Base-by-base conservation (phyloP, 78 protist genomes). In the Dictyostelium citrinum region DNA sequence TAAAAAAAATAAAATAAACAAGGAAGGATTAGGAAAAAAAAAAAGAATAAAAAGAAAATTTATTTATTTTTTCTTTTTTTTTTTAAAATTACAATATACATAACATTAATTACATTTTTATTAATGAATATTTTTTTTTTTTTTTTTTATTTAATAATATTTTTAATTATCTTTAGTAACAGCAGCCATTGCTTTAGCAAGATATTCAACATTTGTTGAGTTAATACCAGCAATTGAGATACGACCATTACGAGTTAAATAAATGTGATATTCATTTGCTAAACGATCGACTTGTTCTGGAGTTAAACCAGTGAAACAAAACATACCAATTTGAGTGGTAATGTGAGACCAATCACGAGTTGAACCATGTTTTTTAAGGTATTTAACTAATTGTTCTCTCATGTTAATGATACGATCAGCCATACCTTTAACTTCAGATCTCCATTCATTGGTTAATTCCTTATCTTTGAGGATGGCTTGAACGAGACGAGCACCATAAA, bases 321-420 rank as follows among this genome's bases (percentile, higher is more conserved):
- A 99, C 99, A 99, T 99, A 81, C 99, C 99, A 45, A 95, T 96
- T 96, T 99, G 99, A 33, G 93, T 60, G 58, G 96, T 83, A 46
- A 99, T 97, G 96, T 99, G 99, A 31, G n/a, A 2, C 99, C 99
- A 99, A 61, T 77, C 95, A 4, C 43, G 83, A 11, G 96, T 93
- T 33, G 96, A 96, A 37, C 99, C 96, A 91, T 46, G 77, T 24
- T 61, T 93, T 35, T 72, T 76, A 12, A 98, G 90, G 83, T 86
- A 82, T 43, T 81, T 71, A n/a, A 61, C 85, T 9, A 99, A 96
- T 16, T 51, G 35, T 16, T 37, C 61, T 68, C 99, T 91, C 99
- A 98, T 97, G 70, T n/a, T 37, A 46, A 70, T 84, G 91, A 99
- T 98, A 29, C 99, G 95, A 72, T 93, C 98, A 20, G 98, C 97